phyloP scores from a whole-genome alignment of 805 yeast species.

The Kodamaea restingae region DNA sequence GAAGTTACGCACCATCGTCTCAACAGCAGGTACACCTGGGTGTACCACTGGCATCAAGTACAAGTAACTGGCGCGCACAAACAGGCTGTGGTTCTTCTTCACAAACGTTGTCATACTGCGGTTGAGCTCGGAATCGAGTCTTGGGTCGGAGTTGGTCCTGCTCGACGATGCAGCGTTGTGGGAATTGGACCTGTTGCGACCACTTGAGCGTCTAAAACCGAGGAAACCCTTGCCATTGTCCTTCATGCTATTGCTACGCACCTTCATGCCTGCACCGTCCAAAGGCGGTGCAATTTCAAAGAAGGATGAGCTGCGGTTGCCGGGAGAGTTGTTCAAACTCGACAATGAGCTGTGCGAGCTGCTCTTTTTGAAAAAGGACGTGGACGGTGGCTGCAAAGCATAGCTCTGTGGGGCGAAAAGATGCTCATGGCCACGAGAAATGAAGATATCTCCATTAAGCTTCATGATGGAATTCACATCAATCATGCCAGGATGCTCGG shows the following conservation, averaged over 20 bases:
- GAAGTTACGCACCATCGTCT: slow-evolving; percentile 66
- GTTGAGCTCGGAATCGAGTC: slow-evolving; percentile 5
- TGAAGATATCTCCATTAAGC: slow-evolving; percentile 49
- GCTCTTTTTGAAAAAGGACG: slow-evolving; percentile 5
- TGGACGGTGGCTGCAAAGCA: not conserved
- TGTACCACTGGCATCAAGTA: slow-evolving; percentile 73
- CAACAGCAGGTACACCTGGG: slow-evolving; percentile 67
- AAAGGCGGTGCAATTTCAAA: slow-evolving; percentile 7
- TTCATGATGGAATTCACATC: slow-evolving; percentile 55
- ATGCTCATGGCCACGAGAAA: slow-evolving; percentile 39
- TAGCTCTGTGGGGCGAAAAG: slow-evolving; percentile 11
- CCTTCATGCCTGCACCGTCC: slow-evolving; percentile 1
- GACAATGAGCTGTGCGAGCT: slow-evolving; percentile 7
- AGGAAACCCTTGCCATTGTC: not conserved
- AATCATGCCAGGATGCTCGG: slow-evolving; percentile 53
- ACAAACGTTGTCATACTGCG: slow-evolving; percentile 19
- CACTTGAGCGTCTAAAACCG: not conserved
- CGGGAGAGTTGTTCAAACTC: not conserved
- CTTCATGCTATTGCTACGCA: slow-evolving; percentile 1
- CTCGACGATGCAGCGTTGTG: slow-evolving; percentile 2
- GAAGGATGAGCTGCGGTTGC: slow-evolving; percentile 5
- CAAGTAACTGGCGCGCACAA: slow-evolving; percentile 37
- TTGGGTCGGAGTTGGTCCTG: slow-evolving; percentile 4
- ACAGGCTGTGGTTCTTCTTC: slow-evolving; percentile 25
- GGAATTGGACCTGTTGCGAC: slow-evolving; percentile 1